phyloP scores from a whole-genome alignment of 306 rosid species.

The Vachellia pachyceras region DNA sequence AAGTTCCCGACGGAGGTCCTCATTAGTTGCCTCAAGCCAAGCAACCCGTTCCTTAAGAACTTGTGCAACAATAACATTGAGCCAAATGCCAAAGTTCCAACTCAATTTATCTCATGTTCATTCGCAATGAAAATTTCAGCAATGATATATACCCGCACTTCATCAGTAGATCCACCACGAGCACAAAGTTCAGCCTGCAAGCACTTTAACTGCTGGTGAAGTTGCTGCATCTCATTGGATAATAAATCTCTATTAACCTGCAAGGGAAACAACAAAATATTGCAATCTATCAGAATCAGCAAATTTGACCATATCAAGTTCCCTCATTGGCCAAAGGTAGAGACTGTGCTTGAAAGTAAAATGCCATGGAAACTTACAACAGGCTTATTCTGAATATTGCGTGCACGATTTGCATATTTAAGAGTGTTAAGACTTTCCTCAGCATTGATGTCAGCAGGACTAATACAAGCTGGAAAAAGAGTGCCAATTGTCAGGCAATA shows the following conservation, averaged over 20 bases:
- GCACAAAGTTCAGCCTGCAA: slow-evolving; percentile 82
- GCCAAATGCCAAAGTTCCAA: slow-evolving; percentile 28
- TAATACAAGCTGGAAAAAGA: slow-evolving; percentile 73
- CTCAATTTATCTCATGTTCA: slow-evolving; percentile 15
- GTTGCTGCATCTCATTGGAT: slow-evolving; percentile 82
- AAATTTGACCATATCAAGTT: slow-evolving; percentile 31
- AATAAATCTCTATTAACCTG: slow-evolving; percentile 81
- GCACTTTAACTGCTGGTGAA: slow-evolving; percentile 74
- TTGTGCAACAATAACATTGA: slow-evolving; percentile 47
- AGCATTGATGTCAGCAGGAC: slow-evolving; percentile 84
- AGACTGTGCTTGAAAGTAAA: slow-evolving; percentile 12
- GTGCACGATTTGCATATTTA: slow-evolving; percentile 91
- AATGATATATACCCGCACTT: slow-evolving; percentile 62
- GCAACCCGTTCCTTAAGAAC: slow-evolving; percentile 73
- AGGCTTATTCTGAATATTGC: slow-evolving; percentile 88
- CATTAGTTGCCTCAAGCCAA: slow-evolving; percentile 79
- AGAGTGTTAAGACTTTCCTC: slow-evolving; percentile 89
- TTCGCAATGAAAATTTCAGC: slow-evolving; percentile 25
- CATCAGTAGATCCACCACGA: slow-evolving; percentile 62
- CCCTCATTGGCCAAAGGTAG: slow-evolving; percentile 27
- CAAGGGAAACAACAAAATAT: slow-evolving; percentile 32
- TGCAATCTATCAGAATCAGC: slow-evolving; percentile 17
- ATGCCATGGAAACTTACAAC: slow-evolving; percentile 63
- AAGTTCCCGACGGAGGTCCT: slow-evolving; percentile 68
- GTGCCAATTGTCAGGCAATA: slow-evolving; percentile 40